These are phyloP conservation scores for Ostreobium quekettii DNA, from an alignment of 139 green algal species.

Conservation along the genomic window DNA sequence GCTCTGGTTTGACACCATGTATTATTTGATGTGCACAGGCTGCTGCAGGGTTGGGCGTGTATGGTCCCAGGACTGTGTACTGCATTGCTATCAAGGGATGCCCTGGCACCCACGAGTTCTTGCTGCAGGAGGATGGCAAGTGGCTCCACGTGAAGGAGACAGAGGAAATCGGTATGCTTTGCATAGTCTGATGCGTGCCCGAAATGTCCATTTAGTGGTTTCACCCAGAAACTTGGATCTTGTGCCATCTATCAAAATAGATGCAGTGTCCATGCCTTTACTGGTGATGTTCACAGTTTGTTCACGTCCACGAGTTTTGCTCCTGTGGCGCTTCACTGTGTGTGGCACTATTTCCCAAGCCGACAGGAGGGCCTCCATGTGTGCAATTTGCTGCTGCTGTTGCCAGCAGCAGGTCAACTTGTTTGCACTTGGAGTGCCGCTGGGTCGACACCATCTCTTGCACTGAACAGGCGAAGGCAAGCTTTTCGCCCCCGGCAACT, in stretches of 20 bases:
- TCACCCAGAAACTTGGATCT: too few species aligned
- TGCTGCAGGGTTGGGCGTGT: constrained; percentile 83
- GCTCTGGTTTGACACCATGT: too few species aligned
- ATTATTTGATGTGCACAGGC: too few species aligned
- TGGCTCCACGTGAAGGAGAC: constrained; percentile 95
- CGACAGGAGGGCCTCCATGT: not conserved
- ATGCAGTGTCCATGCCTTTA: too few species aligned
- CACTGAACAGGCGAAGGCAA: constrained; percentile 71
- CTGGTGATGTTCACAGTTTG: too few species aligned
- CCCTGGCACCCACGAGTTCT: constrained; percentile 88
- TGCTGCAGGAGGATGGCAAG: constrained; percentile 93
- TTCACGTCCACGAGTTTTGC: too few species aligned
- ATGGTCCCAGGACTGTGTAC: constrained; percentile 84
- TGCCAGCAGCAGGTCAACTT: not conserved
- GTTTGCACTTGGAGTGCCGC: not conserved
- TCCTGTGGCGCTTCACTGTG: too few species aligned
- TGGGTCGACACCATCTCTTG: not conserved
- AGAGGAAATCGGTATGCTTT: constrained; percentile 54
- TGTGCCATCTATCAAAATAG: too few species aligned
- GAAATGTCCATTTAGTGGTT: not conserved
- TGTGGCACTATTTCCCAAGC: not conserved
- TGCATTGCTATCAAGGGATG: constrained; percentile 79
- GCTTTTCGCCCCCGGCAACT: constrained; percentile 92
- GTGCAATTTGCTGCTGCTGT: not conserved
- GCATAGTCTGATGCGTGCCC: not conserved